Conservation (phyloP, 768 basidiomycete genomes). For the Punctularia strigosozonata region DNA sequence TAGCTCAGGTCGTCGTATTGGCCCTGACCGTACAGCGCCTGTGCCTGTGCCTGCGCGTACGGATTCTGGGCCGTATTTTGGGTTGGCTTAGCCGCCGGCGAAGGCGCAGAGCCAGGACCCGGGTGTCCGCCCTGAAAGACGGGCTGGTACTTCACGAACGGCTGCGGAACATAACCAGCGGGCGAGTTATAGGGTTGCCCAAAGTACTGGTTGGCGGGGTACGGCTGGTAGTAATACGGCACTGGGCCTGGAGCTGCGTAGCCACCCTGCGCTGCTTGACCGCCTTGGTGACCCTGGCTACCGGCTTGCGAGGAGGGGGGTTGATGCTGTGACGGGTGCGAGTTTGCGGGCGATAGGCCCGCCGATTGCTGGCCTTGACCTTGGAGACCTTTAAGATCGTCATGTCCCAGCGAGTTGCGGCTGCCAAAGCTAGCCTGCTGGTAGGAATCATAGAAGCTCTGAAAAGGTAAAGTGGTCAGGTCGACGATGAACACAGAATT, state of each 20-base stretch:
- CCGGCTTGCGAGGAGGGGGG: conserved; percentile 32
- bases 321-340: conserved; percentile 48
- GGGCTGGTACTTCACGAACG: conserved; percentile 66
- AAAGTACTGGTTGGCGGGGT: conserved; percentile 70
- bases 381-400: conserved; percentile 65
- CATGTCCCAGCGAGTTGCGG: conserved; percentile 56
- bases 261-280: conserved; percentile 54
- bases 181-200: conserved; percentile 55
- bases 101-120: conserved; percentile 51
- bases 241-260: conserved; percentile 37
- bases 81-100: conserved; percentile 56
- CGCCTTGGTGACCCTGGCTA: conserved; percentile 46
- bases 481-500: not conserved
- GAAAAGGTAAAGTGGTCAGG: conserved; percentile 11
- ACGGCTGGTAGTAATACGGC: conserved; percentile 49
- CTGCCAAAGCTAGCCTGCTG: conserved; percentile 48
- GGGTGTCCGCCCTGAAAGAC: conserved; percentile 68
- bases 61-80: conserved; percentile 38
- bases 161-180: conserved; percentile 47
- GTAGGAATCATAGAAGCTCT: conserved; percentile 77
- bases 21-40: conserved; percentile 56
- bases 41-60: conserved; percentile 53
- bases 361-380: conserved; percentile 43
- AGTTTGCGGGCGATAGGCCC: conserved; percentile 37
- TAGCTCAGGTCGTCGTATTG: conserved; percentile 47